These are phyloP conservation scores for Meyerozyma carpophila DNA, from an alignment of 1,139 yeast species.

Conservation along the genomic window DNA sequence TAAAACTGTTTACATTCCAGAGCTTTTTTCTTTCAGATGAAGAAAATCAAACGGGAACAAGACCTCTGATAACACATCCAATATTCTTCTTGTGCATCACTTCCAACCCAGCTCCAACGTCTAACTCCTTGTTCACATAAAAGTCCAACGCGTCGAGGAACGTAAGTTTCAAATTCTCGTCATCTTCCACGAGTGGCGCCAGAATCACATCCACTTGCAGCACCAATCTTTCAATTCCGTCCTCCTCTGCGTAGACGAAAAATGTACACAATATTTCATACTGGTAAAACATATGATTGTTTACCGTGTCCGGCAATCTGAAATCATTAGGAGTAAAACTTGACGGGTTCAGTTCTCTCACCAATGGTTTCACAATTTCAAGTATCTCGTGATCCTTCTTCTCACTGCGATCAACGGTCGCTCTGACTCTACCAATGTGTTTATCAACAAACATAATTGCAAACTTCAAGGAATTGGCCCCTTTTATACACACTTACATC, in stretches of 20 bases:
- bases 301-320: not conserved
- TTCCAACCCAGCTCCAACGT: not conserved
- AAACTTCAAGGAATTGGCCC: too few relatives aligned
- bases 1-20: too few relatives aligned
- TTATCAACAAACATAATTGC: not conserved
- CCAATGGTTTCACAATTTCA: not conserved
- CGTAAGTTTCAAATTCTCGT: not conserved
- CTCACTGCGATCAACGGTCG: not conserved
- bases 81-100: not conserved
- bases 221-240: not conserved
- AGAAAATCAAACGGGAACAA: too few relatives aligned
- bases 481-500: too few relatives aligned
- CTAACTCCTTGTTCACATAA: not conserved
- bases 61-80: too few relatives aligned
- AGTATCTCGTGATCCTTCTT: not conserved
- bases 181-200: not conserved
- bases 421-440: not conserved
- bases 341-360: not conserved
- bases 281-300: not conserved
- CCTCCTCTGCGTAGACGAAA: not conserved
- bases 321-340: conserved; percentile 1
- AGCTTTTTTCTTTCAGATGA: too few relatives aligned
- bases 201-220: not conserved
- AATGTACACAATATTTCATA: not conserved
- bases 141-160: not conserved